Evolutionary conservation across 805 yeast species (phyloP).

Genomic region (Zygotorulaspora florentina): DNA sequence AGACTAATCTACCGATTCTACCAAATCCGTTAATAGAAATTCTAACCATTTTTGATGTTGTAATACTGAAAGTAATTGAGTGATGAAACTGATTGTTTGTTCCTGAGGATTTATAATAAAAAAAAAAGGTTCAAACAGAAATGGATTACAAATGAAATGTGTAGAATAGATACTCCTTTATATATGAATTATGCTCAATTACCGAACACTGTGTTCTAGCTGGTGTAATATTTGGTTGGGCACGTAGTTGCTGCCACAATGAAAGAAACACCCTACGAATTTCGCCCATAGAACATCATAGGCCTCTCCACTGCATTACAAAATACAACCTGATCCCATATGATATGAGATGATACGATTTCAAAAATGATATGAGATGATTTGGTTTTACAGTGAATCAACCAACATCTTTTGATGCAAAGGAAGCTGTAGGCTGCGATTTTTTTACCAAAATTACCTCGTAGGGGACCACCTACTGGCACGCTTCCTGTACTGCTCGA

Average conservation of each 20-base stretch:
- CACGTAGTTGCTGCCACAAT: neutral
- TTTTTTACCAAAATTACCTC: neutral
- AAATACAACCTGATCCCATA: neutral
- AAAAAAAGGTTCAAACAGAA: neutral
- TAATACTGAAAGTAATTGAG: conserved; percentile 4
- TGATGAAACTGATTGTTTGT: conserved; percentile 11
- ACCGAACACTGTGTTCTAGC: neutral
- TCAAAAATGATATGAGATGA: neutral
- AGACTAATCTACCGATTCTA: conserved; percentile 65
- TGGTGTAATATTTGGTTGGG: neutral
- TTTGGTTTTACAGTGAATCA: neutral
- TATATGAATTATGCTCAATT: conserved; percentile 4
- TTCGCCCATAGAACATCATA: neutral
- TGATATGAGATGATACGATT: neutral
- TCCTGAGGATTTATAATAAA: conserved; percentile 8
- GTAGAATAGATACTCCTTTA: conserved; percentile 4
- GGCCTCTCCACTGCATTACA: neutral
- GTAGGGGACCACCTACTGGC: neutral
- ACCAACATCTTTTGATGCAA: neutral
- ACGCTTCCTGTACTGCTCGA: too few species aligned
- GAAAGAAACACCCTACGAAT: conserved; percentile 1
- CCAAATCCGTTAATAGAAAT: conserved; percentile 74
- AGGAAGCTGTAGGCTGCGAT: neutral
- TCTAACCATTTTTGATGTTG: conserved; percentile 27
- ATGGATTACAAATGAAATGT: neutral